phyloP scores from a whole-genome alignment of 805 yeast genomes.

The Diddensiella caesifluorescens region DNA sequence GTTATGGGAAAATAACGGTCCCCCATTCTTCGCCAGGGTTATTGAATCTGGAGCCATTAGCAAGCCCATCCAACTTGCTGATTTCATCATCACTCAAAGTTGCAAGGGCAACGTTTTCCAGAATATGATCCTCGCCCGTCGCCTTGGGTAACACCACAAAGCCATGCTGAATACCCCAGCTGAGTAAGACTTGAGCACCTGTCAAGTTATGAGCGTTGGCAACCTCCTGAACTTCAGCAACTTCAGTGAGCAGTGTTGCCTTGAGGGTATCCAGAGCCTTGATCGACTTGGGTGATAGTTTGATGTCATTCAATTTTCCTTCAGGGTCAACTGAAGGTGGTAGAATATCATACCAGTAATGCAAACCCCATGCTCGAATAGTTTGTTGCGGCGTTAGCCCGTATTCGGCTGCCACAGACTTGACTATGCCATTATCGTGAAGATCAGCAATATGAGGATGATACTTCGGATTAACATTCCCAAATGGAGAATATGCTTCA shows the following conservation, averaged over 20 bases:
- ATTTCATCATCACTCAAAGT: slow-evolving; percentile 3
- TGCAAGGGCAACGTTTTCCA: slow-evolving; percentile 4
- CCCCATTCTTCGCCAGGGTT: slow-evolving; percentile 11
- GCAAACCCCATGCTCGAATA: slow-evolving; percentile 4
- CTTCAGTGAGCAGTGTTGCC: slow-evolving; percentile 53
- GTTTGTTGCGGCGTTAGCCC: slow-evolving; percentile 2
- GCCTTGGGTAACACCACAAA: slow-evolving; percentile 73
- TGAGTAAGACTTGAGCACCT: slow-evolving; percentile 44
- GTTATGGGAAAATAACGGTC: slow-evolving; percentile 6
- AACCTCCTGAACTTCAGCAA: slow-evolving; percentile 42
- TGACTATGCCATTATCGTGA: slow-evolving; percentile 1
- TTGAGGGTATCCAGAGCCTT: slow-evolving; percentile 16
- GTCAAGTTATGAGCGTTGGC: slow-evolving; percentile 37
- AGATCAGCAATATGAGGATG: slow-evolving; percentile 6
- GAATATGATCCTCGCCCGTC: slow-evolving; percentile 35
- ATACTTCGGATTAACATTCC: slow-evolving; percentile 6
- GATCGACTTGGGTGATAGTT: not conserved
- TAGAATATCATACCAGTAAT: slow-evolving; percentile 1
- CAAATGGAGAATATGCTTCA: slow-evolving; percentile 3
- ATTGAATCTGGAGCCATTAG: slow-evolving; percentile 6
- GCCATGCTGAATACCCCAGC: slow-evolving; percentile 47
- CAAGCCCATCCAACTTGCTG: slow-evolving; percentile 4
- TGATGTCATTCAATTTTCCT: not conserved
- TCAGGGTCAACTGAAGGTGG: slow-evolving; percentile 7
- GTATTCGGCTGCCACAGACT: not conserved